These are phyloP conservation scores for Trichocladium uniseriatum DNA, from an alignment of 495 filamentous ascomycete genomes.

Conservation along the genomic window DNA sequence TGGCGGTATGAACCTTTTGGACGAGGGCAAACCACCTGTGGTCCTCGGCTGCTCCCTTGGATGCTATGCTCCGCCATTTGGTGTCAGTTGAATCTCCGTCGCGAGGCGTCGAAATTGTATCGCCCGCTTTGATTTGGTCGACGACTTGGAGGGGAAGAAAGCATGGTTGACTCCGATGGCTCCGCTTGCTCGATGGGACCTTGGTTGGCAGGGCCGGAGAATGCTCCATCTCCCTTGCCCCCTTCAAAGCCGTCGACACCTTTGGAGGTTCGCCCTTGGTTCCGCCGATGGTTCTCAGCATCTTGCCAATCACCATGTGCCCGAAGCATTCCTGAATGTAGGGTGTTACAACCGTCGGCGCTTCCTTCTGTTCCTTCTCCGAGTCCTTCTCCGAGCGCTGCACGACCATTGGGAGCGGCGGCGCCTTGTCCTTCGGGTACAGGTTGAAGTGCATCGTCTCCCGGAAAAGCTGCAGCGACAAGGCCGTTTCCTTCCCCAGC, in stretches of 20 bases:
- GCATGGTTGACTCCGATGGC: not conserved
- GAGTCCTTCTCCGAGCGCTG: no score
- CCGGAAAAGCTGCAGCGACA: conserved; percentile 37
- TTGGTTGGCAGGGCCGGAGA: not conserved
- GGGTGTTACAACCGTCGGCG: conserved; percentile 55
- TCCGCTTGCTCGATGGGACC: not conserved
- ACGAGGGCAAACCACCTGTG: conserved; percentile 59
- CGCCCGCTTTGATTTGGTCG: conserved; percentile 25
- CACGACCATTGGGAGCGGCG: not conserved
- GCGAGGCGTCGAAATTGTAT: conserved; percentile 34
- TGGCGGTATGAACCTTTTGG: conserved; percentile 38
- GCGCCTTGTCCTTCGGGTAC: conserved; percentile 14
- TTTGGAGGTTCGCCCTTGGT: not conserved
- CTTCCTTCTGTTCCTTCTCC: not conserved
- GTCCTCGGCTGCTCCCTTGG: conserved; percentile 29
- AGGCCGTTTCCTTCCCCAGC: conserved; percentile 14
- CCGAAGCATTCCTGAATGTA: conserved; percentile 56
- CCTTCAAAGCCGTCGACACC: not conserved
- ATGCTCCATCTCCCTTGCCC: not conserved
- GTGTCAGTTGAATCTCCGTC: conserved; percentile 35
- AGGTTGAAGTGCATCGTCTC: conserved; percentile 19
- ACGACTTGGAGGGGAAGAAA: conserved; percentile 5
- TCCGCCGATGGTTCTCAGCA: conserved; percentile 28
- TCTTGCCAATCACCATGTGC: conserved; percentile 48
- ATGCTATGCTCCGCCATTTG: conserved; percentile 44